Percentiles rank a stretch among this genome's conserved stretches.
Evolutionary conservation across 331 rosid genomes (phyloP).

Genomic region (Erythrophleum ivorense): DNA sequence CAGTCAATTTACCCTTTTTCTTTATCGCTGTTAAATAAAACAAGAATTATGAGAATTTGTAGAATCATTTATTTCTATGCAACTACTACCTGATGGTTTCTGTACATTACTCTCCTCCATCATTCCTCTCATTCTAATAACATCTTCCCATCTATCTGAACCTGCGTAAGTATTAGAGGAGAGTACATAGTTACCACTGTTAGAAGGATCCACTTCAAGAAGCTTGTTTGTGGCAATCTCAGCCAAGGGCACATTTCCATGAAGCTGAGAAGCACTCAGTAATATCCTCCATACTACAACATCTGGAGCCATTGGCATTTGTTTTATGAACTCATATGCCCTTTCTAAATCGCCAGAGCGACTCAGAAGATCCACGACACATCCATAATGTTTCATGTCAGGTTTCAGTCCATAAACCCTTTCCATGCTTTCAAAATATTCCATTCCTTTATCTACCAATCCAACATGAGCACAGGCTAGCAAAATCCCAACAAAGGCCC

Average conservation of each 20-base stretch:
- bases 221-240: conserved; percentile 78
- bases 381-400: conserved; percentile 56
- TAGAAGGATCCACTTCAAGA: conserved; percentile 73
- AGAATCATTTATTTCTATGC: conserved; percentile 57
- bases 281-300: conserved; percentile 80
- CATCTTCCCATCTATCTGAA: conserved; percentile 88
- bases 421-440: conserved; percentile 52
- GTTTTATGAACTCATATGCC: conserved; percentile 69
- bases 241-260: conserved; percentile 72
- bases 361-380: conserved; percentile 86
- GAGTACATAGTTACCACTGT: conserved; percentile 77
- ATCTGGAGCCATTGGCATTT: conserved; percentile 74
- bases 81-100: conserved; percentile 82
- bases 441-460: conserved; percentile 52
- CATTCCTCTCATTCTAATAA: conserved; percentile 66
- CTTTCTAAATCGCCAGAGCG: conserved; percentile 77
- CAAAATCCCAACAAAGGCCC: conserved; percentile 50
- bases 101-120: conserved; percentile 68
- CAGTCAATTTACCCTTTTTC: conserved; percentile 18
- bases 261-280: conserved; percentile 78
- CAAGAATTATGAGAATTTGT: conserved; percentile 31
- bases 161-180: conserved; percentile 74
- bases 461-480: conserved; percentile 59
- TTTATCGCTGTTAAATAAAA: conserved; percentile 18
- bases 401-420: conserved; percentile 50